Base-by-base conservation (phyloP, 1,284 basidiomycete genomes). In the Thecaphora thlaspeos region DNA sequence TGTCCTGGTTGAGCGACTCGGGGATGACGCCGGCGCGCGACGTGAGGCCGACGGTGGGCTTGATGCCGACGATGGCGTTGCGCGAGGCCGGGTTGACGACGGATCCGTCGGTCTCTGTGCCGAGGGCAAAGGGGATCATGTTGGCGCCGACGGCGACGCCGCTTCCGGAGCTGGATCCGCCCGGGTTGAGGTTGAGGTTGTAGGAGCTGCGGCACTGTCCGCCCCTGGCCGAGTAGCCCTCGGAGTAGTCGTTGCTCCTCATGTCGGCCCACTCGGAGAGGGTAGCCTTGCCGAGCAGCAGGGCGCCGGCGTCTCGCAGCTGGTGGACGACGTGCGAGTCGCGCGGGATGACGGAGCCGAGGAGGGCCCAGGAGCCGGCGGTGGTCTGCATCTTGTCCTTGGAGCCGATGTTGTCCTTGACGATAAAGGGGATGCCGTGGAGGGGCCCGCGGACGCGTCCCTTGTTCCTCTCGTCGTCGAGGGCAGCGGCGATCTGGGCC, bases 391-490 rank as follows among this genome's bases (percentile, higher is more conserved):
- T 83, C 12, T 80, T 80, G 4, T 81, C 78, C 23, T 83, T 59
- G 0, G 85, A 87, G 0, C 82, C 85, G 30, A 87, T 86, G 65
- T 87, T 87, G 70, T 87, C 86, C 77, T 88, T 88, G 48, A 88
- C 66, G 2, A 88, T 76, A 39, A 88, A 80, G 7, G 87, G 87
- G 26, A 88, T 87, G 0, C 87, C 87, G 65, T 88, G 86, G 38
- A 88, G 74, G 1, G 76, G 66, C n/a, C 86, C 81, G 11, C 85
- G 80, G 8, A 80, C 78, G 1, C 84, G 84, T 0, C 68, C 79
- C 2, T 47, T 43, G 21, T 77, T 77, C 2, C 86, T 80, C 66
- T 87, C 86, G 1, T 64, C 59, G 55, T 88, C 87, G 9, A 87
- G 77, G 15, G 24, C 40, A 3, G 15, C 14, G n/a, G 60, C 60